phyloP scores from a whole-genome alignment of 768 basidiomycete genomes.

The Hemileccinum rubropunctum region DNA sequence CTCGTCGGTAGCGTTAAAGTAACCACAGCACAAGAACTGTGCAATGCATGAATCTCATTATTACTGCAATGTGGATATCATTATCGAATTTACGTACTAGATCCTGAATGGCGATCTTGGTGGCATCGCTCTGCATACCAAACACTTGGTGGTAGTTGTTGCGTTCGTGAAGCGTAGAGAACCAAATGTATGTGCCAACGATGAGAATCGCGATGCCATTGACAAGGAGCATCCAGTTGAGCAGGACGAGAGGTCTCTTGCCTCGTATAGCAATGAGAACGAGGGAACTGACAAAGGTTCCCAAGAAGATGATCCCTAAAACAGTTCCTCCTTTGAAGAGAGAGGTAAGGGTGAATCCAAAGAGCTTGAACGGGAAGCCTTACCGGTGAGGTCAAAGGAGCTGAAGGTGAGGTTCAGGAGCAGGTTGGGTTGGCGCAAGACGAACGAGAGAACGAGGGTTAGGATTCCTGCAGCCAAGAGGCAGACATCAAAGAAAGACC shows the following conservation, averaged over 20 bases:
- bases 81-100: conserved; percentile 44
- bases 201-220: conserved; percentile 60
- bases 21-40: conserved; percentile 84
- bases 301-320: conserved; percentile 62
- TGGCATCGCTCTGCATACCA: conserved; percentile 41
- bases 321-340: conserved; percentile 57
- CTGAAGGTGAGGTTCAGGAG: conserved; percentile 73
- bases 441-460: conserved; percentile 61
- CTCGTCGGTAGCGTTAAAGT: conserved; percentile 63
- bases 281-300: conserved; percentile 71
- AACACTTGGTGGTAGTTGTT: conserved; percentile 63
- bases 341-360: background rate
- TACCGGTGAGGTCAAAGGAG: conserved; percentile 56
- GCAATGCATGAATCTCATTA: background rate
- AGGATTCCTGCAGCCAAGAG: conserved; percentile 71
- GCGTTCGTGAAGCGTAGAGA: conserved; percentile 72
- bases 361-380: conserved; percentile 20
- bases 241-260: conserved; percentile 64
- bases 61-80: background rate
- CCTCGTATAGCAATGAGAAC: conserved; percentile 68
- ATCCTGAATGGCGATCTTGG: conserved; percentile 66
- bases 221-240: conserved; percentile 71
- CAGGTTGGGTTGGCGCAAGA: conserved; percentile 68
- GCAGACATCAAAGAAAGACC: conserved; percentile 67
- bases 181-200: conserved; percentile 77